A percentile compares a stretch with the other conserved stretches of the same genome.
phyloP scores from a whole-genome alignment of 2,329 filamentous ascomycete species.

The Phyllosticta citrichinensis region DNA sequence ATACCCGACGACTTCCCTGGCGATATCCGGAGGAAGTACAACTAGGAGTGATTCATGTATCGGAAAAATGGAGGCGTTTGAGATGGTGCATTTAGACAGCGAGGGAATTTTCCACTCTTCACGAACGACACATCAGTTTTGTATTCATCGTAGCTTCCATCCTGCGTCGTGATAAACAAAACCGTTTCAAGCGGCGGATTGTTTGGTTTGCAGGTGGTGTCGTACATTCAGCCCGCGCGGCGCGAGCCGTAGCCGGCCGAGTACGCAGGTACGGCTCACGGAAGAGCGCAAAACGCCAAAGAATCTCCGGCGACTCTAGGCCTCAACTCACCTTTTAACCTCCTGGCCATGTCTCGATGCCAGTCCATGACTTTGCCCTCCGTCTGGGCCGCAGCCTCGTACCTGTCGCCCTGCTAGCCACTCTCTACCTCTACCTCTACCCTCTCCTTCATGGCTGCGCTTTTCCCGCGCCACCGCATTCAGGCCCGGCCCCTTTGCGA shows the following conservation, averaged over 20 bases:
- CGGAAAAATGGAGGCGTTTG: not conserved
- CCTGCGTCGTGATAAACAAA: not conserved
- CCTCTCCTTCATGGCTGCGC: slow-evolving; percentile 70
- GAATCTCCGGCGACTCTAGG: not conserved
- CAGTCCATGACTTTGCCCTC: slow-evolving; percentile 37
- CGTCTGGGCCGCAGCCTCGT: slow-evolving; percentile 41
- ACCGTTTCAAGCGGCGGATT: not conserved
- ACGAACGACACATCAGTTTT: too few relatives aligned
- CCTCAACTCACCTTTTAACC: not conserved
- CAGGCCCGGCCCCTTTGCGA: slow-evolving; percentile 61
- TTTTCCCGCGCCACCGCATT: slow-evolving; percentile 47
- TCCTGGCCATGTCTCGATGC: slow-evolving; percentile 36
- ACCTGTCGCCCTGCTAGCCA: slow-evolving; percentile 59
- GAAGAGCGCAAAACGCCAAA: not conserved
- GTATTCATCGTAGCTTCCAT: too few relatives aligned
- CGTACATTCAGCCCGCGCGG: not conserved
- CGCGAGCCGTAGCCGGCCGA: not conserved
- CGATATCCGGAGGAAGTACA: not conserved
- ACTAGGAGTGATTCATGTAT: not conserved
- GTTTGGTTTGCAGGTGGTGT: not conserved
- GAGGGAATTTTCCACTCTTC: not conserved
- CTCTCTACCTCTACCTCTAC: slow-evolving; percentile 78
- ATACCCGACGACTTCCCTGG: not conserved
- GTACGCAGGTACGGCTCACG: not conserved
- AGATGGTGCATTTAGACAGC: not conserved